A percentile compares a stretch with the other conserved stretches of the same genome.
Conservation (phyloP, 2,329 filamentous ascomycete species). For the Aureobasidium sp. region DNA sequence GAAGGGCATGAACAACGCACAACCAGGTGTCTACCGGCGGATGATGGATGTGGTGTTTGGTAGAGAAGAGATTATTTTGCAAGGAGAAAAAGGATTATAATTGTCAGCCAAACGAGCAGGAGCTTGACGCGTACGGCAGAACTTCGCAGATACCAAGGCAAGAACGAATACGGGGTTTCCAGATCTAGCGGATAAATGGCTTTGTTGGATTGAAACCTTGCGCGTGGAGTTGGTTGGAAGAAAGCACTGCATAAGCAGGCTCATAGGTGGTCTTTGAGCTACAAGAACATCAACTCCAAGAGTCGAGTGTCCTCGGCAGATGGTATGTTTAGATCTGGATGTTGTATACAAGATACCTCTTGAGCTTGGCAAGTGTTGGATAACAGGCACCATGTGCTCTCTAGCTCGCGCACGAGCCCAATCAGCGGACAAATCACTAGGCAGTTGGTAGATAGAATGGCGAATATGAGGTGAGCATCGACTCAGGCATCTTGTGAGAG, state of each 20-base stretch:
- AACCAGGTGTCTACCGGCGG: no score
- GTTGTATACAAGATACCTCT: background rate
- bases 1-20: no score
- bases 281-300: background rate
- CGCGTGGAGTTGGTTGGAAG: no score
- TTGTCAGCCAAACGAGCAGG: background rate
- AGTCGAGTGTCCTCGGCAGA: background rate
- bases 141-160: background rate
- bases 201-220: background rate
- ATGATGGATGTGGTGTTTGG: background rate
- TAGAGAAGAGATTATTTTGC: background rate
- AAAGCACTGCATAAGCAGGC: no score
- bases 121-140: background rate
- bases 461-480: background rate
- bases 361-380: conserved; percentile 3
- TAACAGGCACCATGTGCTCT: background rate
- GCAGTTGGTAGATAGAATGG: background rate
- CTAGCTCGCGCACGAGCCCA: conserved; percentile 5
- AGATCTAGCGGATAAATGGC: no score
- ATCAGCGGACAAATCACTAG: conserved; percentile 13
- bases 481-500: conserved; percentile 7
- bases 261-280: no score
- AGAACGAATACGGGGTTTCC: background rate
- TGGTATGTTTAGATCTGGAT: background rate
- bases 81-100: background rate